These are phyloP conservation scores for Trichosanthes truncata DNA, from an alignment of 306 rosid genomes.

Conservation along the genomic window DNA sequence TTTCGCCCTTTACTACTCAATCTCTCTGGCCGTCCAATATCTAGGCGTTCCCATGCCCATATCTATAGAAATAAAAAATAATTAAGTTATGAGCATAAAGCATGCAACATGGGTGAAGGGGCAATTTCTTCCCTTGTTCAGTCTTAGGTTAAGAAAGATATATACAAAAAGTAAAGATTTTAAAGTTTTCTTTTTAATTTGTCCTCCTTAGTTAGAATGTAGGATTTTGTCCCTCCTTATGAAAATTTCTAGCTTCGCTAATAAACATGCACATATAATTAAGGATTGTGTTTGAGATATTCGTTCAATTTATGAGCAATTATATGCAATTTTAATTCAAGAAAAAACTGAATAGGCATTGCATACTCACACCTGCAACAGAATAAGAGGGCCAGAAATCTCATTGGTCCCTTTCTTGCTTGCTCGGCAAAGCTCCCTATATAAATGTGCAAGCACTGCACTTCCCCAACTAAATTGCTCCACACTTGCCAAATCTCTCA, in stretches of 20 bases:
- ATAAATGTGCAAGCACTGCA: constrained; percentile 19
- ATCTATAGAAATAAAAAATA: not conserved
- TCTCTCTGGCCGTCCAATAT: constrained; percentile 14
- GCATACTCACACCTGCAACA: constrained; percentile 18
- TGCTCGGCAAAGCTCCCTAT: constrained; percentile 17
- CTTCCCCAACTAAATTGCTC: constrained; percentile 16
- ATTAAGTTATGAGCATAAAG: not conserved
- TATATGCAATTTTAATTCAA: not conserved
- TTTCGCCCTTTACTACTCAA: not conserved
- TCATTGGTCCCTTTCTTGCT: constrained; percentile 8
- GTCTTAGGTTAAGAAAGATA: not conserved
- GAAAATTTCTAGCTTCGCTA: not conserved
- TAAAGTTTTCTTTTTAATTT: not conserved
- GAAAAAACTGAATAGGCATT: not conserved
- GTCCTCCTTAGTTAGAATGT: not conserved
- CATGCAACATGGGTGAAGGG: not conserved
- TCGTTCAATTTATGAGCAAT: not conserved
- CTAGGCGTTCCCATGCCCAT: constrained; percentile 21
- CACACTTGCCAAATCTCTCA: constrained; percentile 9
- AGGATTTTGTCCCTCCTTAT: not conserved
- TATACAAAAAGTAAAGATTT: not conserved
- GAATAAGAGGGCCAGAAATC: constrained; percentile 18
- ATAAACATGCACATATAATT: not conserved
- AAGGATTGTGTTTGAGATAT: not conserved
- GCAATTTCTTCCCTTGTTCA: not conserved